These are phyloP conservation scores for Aschersonia sp. DNA, from an alignment of 2,329 filamentous ascomycete species.

Conservation along the genomic window DNA sequence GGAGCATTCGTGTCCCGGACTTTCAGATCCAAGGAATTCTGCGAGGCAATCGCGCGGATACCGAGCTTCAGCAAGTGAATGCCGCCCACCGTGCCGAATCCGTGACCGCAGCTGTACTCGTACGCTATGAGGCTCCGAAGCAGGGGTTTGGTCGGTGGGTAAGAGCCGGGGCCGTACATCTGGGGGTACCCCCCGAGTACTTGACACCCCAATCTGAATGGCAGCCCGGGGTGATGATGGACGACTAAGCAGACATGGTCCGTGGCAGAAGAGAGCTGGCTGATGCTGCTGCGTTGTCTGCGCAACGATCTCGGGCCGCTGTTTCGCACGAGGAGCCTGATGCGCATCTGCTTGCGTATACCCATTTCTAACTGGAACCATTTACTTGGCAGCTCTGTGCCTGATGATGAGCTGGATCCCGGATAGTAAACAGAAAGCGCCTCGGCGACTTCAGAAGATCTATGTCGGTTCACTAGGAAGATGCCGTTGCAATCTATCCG, in stretches of 20 bases:
- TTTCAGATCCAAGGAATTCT: neutral
- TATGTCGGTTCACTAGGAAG: neutral
- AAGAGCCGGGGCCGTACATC: neutral
- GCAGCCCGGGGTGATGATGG: neutral
- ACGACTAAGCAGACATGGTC: neutral
- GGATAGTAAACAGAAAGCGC: neutral
- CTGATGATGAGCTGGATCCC: too few species aligned
- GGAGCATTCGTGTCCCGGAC: neutral
- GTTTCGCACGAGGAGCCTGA: conserved; percentile 1
- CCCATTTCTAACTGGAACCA: neutral
- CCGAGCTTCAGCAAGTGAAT: neutral
- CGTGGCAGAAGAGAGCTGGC: neutral
- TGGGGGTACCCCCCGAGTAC: neutral
- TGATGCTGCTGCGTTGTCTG: neutral
- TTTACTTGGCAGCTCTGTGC: neutral
- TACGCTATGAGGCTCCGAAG: neutral
- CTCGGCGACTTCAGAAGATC: too few species aligned
- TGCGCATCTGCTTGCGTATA: neutral
- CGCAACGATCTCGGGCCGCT: neutral
- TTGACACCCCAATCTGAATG: neutral
- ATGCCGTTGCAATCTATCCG: neutral
- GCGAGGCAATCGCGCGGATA: neutral
- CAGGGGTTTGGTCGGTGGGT: neutral
- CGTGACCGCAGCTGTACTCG: neutral
- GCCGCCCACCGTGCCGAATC: neutral